Evolutionary conservation across 257 asterid genomes (phyloP), one percentile per base, ranked within the genome.

Genomic region (Rhazya stricta): DNA sequence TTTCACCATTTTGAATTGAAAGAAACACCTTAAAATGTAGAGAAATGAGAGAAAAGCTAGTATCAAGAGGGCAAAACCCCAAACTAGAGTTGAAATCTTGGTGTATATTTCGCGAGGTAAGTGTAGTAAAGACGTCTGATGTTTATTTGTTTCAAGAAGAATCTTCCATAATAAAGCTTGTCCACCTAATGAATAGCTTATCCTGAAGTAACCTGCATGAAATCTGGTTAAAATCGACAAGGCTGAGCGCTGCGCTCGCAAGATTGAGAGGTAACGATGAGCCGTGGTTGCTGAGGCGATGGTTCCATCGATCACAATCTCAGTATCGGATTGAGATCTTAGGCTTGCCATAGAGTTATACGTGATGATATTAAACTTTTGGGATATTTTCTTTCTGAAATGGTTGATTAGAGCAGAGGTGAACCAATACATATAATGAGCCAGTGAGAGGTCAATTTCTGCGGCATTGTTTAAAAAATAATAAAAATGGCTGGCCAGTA

Each of bases 201-300:
- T 85, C 83, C 96, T 71, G 57, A 91, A 89, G 67, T 88, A 86
- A 25, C 97, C 96, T 0, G 93, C 93, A 13, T 91, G 90, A 16
- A 85, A 77, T 77, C 86, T 77, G 2, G 83, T 78, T 54, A 90
- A 36, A 65, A 86, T 51, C 16, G 83, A 74, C 16, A 43, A 60
- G 6, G 75, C 9, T 11, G 81, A 43, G 19, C 3, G 73, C 27
- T 67, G 45, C 3, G 27, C 29, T 25, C 16, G 34, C 25, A 39
- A 27, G 32, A 29, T 25, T 12, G 10, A 7, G 50, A 32, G 65
- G 6, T 54, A 36, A 30, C 3, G 66, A n/a, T 7, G 50, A 6
- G 9, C 53, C 43, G 6, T 21, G 29, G 13, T 43, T 43, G 39
- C n/a, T 6, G 62, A 51, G 29, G 27, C 10, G 37, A 51, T n/a